These are phyloP conservation scores for Leccinum subtestaceum DNA, from an alignment of 768 basidiomycete species.

Conservation along the genomic window DNA sequence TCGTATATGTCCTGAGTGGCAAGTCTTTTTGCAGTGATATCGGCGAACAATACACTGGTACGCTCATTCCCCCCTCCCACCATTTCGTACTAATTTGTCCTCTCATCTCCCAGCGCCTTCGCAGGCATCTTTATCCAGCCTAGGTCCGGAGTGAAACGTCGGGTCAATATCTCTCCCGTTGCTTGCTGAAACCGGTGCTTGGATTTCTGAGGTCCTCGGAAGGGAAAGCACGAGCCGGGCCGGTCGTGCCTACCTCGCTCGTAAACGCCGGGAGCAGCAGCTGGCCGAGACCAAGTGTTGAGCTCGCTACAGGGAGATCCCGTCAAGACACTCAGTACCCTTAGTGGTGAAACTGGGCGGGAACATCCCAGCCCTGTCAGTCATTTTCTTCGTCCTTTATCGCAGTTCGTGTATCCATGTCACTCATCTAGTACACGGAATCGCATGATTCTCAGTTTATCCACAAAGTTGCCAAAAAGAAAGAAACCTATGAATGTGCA, in stretches of 20 bases:
- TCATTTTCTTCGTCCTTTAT: background rate
- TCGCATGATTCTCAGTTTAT: background rate
- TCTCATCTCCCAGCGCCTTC: no score
- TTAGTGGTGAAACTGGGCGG: no score
- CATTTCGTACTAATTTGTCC: no score
- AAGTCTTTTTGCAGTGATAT: conserved; percentile 45
- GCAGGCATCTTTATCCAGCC: no score
- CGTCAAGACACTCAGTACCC: no score
- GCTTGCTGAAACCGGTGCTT: conserved; percentile 74
- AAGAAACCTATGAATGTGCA: background rate
- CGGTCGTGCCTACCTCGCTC: conserved; percentile 43
- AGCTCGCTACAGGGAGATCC: no score
- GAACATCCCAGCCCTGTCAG: background rate
- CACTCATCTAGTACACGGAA: background rate
- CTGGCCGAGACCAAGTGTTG: no score
- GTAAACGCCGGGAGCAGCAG: no score
- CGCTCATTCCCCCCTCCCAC: background rate
- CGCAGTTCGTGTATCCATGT: background rate
- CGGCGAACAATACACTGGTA: conserved; percentile 33
- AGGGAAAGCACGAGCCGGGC: conserved; percentile 72
- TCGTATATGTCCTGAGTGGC: conserved; percentile 75
- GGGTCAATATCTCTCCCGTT: conserved; percentile 56
- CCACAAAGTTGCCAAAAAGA: background rate
- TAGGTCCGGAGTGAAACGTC: conserved; percentile 8
- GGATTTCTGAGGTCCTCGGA: conserved; percentile 71